Evolutionary conservation across 768 basidiomycete species (phyloP), one percentile per base, ranked within the genome.

Genomic region (Mycena galopus): DNA sequence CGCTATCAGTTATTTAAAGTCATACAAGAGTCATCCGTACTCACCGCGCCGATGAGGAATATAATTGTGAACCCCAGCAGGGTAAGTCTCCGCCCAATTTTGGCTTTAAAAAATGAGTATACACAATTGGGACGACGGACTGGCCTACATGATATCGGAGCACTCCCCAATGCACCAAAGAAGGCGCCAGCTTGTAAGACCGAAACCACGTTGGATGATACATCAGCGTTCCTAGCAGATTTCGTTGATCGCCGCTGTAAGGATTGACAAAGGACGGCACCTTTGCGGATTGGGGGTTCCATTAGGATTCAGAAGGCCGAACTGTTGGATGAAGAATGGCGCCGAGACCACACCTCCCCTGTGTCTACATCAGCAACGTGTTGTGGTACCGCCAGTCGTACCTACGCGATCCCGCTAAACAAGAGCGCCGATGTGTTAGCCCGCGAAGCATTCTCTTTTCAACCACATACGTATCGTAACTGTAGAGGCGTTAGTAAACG

Each of bases 121-220:
- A 2, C 19, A 17, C 37, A 51, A 44, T 37, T 29, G 11, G 17
- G n/a, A 25, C 61, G 32, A n/a, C 17, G 30, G 35, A 35, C 12
- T 7, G 19, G 82, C 86, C 60, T 69, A 94, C 93, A 83, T 14
- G 93, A 93, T 51, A 93, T 77, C 0, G 92, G 92, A 1, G 92
- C 92, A 74, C 91, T 92, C 12, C 88, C 87, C 8, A 97, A 79
- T 17, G 95, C 94, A 68, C 95, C 96, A 77, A 96, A 96, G 87
- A 96, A 96, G 0, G 94, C 94, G 14, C 94, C 94, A 5, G 91
- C 94, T 78, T 96, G 95, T 12, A 96, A 86, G 5, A 96, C 93
- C 4, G 95, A 94, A 21, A 96, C 96, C 51, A 97, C 92, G 74
- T 94, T 95, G 51, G 93, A 92, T 0, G 91, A 92, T n/a, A 96